Evolutionary conservation across 2,329 filamentous ascomycete species (phyloP).

Genomic region (Aspergillus versicolor): DNA sequence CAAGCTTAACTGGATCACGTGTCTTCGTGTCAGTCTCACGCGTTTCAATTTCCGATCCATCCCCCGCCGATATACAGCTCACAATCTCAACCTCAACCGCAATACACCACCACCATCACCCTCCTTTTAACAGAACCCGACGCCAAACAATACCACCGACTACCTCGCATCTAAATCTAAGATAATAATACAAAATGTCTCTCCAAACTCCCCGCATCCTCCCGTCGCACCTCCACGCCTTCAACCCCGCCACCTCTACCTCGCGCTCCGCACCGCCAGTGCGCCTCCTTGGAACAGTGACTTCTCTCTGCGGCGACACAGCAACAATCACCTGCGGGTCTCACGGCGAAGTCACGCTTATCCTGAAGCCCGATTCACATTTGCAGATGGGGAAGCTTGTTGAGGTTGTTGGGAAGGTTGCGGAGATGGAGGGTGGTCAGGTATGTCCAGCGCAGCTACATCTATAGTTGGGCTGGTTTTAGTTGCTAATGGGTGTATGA

Average conservation of each 20-base stretch:
- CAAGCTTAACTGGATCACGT: constrained; percentile 13
- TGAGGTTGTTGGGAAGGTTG: constrained; percentile 49
- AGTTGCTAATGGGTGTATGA: neutral
- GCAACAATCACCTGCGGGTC: constrained; percentile 73
- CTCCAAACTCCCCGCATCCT: constrained; percentile 81
- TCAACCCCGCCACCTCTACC: constrained; percentile 53
- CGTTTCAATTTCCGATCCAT: neutral
- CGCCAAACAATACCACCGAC: too few relatives aligned
- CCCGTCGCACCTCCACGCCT: constrained; percentile 73
- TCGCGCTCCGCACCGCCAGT: constrained; percentile 61
- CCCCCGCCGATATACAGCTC: neutral
- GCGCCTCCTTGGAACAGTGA: constrained; percentile 81
- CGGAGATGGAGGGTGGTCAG: constrained; percentile 39
- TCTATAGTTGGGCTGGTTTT: neutral
- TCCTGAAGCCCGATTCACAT: constrained; percentile 62
- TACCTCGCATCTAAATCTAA: neutral
- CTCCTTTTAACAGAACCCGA: too few relatives aligned
- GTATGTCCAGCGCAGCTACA: neutral
- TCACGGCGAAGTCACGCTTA: constrained; percentile 69
- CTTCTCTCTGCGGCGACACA: constrained; percentile 74
- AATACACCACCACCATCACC: neutral
- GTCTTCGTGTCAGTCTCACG: constrained; percentile 6
- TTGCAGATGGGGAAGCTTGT: constrained; percentile 46
- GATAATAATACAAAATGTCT: constrained; percentile 54
- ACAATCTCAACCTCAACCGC: neutral